Conservation (phyloP, 805 yeast species). For the Candida takata region DNA sequence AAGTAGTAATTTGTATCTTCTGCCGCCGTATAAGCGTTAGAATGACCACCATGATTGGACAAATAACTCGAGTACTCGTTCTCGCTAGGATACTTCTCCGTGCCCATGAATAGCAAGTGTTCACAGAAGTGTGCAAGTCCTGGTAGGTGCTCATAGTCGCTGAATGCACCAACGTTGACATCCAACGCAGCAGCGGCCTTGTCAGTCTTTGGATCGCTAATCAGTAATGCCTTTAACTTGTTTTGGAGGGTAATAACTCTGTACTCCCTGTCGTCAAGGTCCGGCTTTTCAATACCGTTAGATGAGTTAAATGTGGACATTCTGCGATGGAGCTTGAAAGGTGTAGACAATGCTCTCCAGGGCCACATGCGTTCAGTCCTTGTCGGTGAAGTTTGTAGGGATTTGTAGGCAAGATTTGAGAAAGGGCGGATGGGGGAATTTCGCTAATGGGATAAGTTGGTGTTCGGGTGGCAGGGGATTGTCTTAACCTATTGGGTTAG, state of each 20-base stretch:
- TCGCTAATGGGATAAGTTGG: too few species aligned
- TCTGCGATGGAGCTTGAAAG: too few species aligned
- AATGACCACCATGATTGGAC: conserved; percentile 78
- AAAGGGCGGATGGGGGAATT: too few species aligned
- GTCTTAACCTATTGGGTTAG: too few species aligned
- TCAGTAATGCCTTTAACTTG: conserved; percentile 51
- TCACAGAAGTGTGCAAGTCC: conserved; percentile 80
- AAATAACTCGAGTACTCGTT: conserved; percentile 72
- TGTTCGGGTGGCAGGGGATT: too few species aligned
- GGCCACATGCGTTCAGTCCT: too few species aligned
- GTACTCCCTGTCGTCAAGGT: conserved; percentile 69
- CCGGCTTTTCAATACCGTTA: conserved; percentile 32
- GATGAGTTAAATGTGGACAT: conserved; percentile 15
- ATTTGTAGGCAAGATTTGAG: too few species aligned
- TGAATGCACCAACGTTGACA: conserved; percentile 70
- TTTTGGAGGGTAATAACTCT: conserved; percentile 55
- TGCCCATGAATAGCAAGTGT: conserved; percentile 75
- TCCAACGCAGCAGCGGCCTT: conserved; percentile 76
- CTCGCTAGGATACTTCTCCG: conserved; percentile 68
- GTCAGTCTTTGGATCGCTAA: conserved; percentile 64
- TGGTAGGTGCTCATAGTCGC: conserved; percentile 55
- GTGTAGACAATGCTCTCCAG: too few species aligned
- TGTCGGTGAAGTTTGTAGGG: too few species aligned
- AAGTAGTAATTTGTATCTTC: conserved; percentile 89
- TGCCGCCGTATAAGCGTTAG: conserved; percentile 88